Percentiles rank a stretch among this genome's conserved stretches.
Evolutionary conservation across 352 stramenopile genomes (phyloP).

Genomic region (Peronospora belbahrii): DNA sequence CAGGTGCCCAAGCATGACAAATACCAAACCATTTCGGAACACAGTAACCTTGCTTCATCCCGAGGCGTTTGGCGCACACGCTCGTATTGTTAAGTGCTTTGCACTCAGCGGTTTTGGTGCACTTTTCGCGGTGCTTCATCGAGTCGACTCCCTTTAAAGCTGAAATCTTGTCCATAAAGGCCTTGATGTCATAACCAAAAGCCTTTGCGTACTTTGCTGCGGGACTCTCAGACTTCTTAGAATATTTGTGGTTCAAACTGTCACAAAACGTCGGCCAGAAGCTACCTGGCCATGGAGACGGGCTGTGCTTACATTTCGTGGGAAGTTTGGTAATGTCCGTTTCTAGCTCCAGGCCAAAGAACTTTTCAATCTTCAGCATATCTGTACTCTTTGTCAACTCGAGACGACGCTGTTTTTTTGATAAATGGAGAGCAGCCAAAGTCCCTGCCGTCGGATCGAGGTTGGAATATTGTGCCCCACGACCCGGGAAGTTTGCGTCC

Average conservation of each 20-base stretch:
- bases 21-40: conserved; percentile 57
- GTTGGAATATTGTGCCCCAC: no score
- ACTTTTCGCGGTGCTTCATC: conserved; percentile 21
- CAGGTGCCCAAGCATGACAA: conserved; percentile 53
- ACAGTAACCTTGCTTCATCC: conserved; percentile 29
- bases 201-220: conserved; percentile 45
- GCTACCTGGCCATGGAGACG: conserved; percentile 54
- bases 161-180: conserved; percentile 43
- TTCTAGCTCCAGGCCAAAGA: conserved; percentile 38
- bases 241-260: conserved; percentile 53
- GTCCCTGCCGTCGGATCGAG: no score
- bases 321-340: conserved; percentile 45
- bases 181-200: conserved; percentile 35
- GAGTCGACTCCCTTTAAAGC: conserved; percentile 39
- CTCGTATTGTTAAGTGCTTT: conserved; percentile 28
- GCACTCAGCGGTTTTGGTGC: conserved; percentile 28
- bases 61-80: conserved; percentile 34
- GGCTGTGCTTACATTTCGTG: conserved; percentile 32
- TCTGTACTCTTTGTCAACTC: conserved; percentile 36
- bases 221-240: conserved; percentile 29
- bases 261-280: conserved; percentile 63
- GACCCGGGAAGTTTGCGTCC: conserved; percentile 18
- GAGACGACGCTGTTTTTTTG: conserved; percentile 21
- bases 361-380: conserved; percentile 42
- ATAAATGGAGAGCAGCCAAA: no score